Percentiles rank a stretch among this genome's conserved stretches.
Conservation (phyloP, 2,329 filamentous ascomycete species). For the Colletotrichum tanaceti region DNA sequence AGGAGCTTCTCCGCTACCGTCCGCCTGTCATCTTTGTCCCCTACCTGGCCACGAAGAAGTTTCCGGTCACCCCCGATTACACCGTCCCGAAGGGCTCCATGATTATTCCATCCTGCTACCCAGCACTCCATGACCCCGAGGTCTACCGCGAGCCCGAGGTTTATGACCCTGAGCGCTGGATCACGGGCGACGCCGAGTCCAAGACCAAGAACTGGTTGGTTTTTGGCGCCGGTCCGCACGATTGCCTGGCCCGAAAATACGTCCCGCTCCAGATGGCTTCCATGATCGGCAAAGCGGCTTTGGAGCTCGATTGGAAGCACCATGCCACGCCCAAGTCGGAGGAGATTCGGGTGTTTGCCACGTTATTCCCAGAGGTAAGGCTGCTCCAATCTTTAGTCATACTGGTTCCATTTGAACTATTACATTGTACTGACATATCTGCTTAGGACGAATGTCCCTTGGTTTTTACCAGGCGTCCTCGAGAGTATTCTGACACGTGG, state of each 20-base stretch:
- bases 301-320: slow-evolving; percentile 64
- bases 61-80: slow-evolving; percentile 60
- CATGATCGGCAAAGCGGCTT: slow-evolving; percentile 64
- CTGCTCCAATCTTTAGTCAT: slow-evolving; percentile 10
- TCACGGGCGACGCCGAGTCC: slow-evolving; percentile 60
- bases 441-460: too few relatives aligned
- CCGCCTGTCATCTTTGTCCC: slow-evolving; percentile 67
- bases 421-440: too few relatives aligned
- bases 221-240: slow-evolving; percentile 62
- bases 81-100: slow-evolving; percentile 62
- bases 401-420: too few relatives aligned
- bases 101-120: slow-evolving; percentile 63
- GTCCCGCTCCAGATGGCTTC: slow-evolving; percentile 62
- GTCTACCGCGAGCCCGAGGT: slow-evolving; percentile 59
- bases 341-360: slow-evolving; percentile 63
- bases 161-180: slow-evolving; percentile 65
- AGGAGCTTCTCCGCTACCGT: slow-evolving; percentile 63
- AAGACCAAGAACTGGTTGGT: slow-evolving; percentile 67
- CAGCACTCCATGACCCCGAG: slow-evolving; percentile 61
- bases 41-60: slow-evolving; percentile 60
- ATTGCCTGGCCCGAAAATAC: slow-evolving; percentile 62
- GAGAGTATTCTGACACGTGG: too few relatives aligned
- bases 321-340: slow-evolving; percentile 60
- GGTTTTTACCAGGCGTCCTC: too few relatives aligned
- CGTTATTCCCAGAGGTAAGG: slow-evolving; percentile 60